Evolutionary conservation across 306 rosid genomes (phyloP).

Genomic region (Oxytropis ochrocephala): DNA sequence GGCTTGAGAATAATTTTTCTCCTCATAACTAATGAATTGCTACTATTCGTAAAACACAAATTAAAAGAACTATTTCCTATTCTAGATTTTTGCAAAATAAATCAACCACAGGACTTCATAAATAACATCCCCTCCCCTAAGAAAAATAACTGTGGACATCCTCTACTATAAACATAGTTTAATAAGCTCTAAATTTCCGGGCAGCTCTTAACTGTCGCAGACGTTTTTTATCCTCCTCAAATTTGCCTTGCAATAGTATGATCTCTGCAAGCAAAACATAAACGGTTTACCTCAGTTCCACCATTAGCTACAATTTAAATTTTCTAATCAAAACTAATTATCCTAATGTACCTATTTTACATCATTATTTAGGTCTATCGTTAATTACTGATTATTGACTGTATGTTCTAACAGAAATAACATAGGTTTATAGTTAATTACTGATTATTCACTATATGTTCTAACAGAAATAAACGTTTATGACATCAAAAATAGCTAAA

Average conservation of each 20-base stretch:
- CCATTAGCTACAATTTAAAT: neutral
- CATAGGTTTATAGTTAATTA: neutral
- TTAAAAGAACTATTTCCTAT: neutral
- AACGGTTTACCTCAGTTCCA: conserved; percentile 6
- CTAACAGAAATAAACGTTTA: neutral
- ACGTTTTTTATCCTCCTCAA: conserved; percentile 75
- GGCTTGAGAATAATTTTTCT: too few species aligned
- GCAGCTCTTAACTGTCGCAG: conserved; percentile 81
- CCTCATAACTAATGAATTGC: too few species aligned
- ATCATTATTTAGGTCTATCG: too few species aligned
- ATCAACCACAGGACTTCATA: neutral
- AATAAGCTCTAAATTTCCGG: conserved; percentile 84
- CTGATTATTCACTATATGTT: neutral
- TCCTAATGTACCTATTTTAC: too few species aligned
- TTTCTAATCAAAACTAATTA: too few species aligned
- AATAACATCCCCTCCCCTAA: neutral
- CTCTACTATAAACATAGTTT: neutral
- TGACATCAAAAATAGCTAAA: neutral
- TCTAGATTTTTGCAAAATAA: neutral
- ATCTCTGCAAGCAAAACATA: conserved; percentile 56
- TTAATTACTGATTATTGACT: too few species aligned
- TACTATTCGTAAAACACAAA: neutral
- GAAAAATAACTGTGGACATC: neutral
- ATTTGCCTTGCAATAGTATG: conserved; percentile 76
- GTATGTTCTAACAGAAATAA: too few species aligned